A percentile compares a stretch with the other conserved stretches of the same genome.
These are phyloP conservation scores for Colletotrichum orchidophilum DNA, from an alignment of 2,329 filamentous ascomycete species.

Conservation along the genomic window DNA sequence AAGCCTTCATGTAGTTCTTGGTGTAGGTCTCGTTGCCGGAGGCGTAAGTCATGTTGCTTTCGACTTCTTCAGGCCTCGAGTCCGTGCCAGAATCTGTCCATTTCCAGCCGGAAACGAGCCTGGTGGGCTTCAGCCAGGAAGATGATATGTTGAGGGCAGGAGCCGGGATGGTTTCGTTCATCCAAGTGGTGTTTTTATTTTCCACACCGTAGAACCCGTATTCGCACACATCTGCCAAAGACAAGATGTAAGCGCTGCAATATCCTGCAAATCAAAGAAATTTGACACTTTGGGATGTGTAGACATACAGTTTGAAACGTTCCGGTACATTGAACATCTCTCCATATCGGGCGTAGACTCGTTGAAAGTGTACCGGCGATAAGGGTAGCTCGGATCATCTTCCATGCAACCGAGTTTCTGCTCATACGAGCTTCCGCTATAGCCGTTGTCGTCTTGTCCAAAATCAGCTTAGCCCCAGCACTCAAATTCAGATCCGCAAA, in stretches of 20 bases:
- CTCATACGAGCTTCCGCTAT: not conserved
- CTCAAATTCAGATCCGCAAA: not conserved
- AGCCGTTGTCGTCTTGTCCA: not conserved
- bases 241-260: not conserved
- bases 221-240: constrained; percentile 18
- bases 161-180: not conserved
- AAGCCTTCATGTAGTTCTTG: constrained; percentile 26
- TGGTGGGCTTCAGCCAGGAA: not conserved
- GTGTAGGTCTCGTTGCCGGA: constrained; percentile 32
- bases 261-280: not conserved
- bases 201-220: constrained; percentile 35
- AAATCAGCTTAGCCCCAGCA: not conserved
- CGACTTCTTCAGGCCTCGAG: not conserved
- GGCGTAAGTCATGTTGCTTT: not conserved
- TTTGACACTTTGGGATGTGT: too few species aligned
- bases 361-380: not conserved
- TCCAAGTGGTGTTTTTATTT: constrained; percentile 29
- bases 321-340: constrained; percentile 8
- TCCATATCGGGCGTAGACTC: not conserved
- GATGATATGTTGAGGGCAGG: constrained; percentile 35
- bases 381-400: not conserved
- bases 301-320: constrained; percentile 1
- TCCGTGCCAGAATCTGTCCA: constrained; percentile 24
- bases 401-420: not conserved
- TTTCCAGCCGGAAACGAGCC: not conserved